phyloP scores from a whole-genome alignment of 768 basidiomycete genomes.

The Hypsizygus marmoreus region DNA sequence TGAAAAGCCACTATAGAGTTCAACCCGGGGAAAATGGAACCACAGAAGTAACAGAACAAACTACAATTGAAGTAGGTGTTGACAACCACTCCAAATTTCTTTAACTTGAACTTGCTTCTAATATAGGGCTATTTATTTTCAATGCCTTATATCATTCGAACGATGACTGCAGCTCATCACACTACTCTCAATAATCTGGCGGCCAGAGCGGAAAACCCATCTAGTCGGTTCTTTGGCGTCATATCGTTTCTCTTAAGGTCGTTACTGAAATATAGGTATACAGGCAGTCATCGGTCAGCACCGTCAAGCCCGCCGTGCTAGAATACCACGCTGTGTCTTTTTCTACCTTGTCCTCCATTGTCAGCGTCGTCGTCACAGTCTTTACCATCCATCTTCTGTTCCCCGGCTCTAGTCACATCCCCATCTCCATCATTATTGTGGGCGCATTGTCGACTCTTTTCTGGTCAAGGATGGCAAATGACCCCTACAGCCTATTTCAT shows the following conservation, averaged over 20 bases:
- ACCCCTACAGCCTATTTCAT: conserved; percentile 65
- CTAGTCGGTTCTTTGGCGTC: conserved; percentile 13
- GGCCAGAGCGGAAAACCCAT: conserved; percentile 20
- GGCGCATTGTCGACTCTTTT: conserved; percentile 3
- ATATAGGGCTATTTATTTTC: conserved; percentile 33
- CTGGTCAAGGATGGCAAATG: conserved; percentile 22
- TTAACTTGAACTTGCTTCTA: neutral
- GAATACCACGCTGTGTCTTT: no score
- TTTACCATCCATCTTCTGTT: neutral
- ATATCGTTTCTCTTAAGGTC: neutral
- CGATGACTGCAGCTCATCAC: conserved; percentile 30
- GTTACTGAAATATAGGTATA: neutral
- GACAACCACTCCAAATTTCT: neutral
- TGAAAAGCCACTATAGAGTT: conserved; percentile 19
- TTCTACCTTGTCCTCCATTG: neutral
- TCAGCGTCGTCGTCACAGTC: neutral
- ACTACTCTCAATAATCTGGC: conserved; percentile 27
- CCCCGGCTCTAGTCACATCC: neutral
- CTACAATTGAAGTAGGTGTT: conserved; percentile 29
- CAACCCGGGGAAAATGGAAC: conserved; percentile 11
- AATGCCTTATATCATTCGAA: conserved; percentile 34
- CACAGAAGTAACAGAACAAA: conserved; percentile 27
- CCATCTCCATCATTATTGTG: conserved; percentile 2
- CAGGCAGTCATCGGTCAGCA: no score
- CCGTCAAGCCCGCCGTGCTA: no score